Percentiles rank a stretch among this genome's conserved stretches.
Conservation (phyloP, 768 basidiomycete species). For the Phanerodontia chrysosporium region DNA sequence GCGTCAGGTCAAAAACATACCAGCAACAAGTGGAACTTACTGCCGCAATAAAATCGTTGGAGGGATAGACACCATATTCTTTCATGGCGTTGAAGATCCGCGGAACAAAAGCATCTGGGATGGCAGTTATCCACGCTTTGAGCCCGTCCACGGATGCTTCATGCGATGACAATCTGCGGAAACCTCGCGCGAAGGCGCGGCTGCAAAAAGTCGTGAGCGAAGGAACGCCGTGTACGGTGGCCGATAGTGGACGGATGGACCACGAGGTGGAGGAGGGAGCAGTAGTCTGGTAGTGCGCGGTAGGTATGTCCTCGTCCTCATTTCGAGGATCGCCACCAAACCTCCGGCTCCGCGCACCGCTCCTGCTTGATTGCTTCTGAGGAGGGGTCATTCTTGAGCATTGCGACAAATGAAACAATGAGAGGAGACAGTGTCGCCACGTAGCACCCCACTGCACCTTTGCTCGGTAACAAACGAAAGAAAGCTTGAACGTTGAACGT, state of each 20-base stretch:
- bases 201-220: slow-evolving; percentile 47
- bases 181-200: slow-evolving; percentile 45
- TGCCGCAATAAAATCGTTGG: slow-evolving; percentile 50
- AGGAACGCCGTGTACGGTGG: slow-evolving; percentile 29
- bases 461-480: too few species aligned
- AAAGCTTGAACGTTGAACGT: too few species aligned
- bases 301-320: slow-evolving; percentile 36
- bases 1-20: neutral
- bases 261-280: slow-evolving; percentile 48
- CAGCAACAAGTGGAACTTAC: slow-evolving; percentile 29
- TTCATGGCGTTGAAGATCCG: slow-evolving; percentile 49
- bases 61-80: slow-evolving; percentile 34
- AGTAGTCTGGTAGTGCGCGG: slow-evolving; percentile 29
- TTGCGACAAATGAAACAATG: neutral
- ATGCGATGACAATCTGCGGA: slow-evolving; percentile 37
- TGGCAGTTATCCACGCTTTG: slow-evolving; percentile 34
- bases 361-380: neutral
- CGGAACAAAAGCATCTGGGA: slow-evolving; percentile 51
- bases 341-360: neutral
- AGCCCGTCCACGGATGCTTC: slow-evolving; percentile 36
- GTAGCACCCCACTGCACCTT: too few species aligned
- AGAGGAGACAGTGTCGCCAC: too few species aligned
- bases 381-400: neutral
- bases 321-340: neutral
- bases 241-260: slow-evolving; percentile 40